Base-by-base conservation (phyloP, 2,329 filamentous ascomycete genomes). In the Penicillium verrucosum region DNA sequence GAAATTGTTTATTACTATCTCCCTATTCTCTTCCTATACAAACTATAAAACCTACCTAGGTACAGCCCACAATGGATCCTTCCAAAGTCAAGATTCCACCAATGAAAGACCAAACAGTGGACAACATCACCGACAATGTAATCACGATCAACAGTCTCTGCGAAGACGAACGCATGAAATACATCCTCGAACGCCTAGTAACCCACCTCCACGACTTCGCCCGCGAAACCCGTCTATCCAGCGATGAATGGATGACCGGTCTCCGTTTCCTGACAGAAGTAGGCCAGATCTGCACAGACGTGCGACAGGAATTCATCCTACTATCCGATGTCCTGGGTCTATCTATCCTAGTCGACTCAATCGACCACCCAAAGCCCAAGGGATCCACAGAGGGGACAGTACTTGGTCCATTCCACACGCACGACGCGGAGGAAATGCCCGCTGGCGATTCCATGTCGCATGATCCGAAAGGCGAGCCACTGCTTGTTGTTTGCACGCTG, bases 181-280 rank as follows among this genome's bases (percentile, higher is more conserved):
- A 89, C 70, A 72, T 94, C 44, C 82, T 93, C 70, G 84, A 89
- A 65, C 81, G 88, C 18, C 81, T 92, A 14, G 88, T 92, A 46
- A 83, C 84, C 12, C 89, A 94, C 73, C 77, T 93, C 1, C 90
- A 94, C 74, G 89, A 92, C 75, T 93, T 92, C 70, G 88, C 89
- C 5, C 82, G 89, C 53, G 90, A 93, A 73, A 92, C 89, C 1
- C 80, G 89, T 30, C 80, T 93, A 34, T 89, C 85, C 70, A 89
- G 87, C 4, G 79, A 85, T 3, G 90, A 94, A 78, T 93, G 89
- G 90, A 89, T 89, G 85, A 77, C 82, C 0, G 88, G 85, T 1
- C 79, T 93, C 53, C 75, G 82, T 42, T 93, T 92, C 75, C 77
- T 93, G 29, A 89, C 88, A 0, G 78, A 80, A 40, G 86, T 88